Conservation (phyloP, 441 rosid genomes). For the Theobroma grandiflorum region DNA sequence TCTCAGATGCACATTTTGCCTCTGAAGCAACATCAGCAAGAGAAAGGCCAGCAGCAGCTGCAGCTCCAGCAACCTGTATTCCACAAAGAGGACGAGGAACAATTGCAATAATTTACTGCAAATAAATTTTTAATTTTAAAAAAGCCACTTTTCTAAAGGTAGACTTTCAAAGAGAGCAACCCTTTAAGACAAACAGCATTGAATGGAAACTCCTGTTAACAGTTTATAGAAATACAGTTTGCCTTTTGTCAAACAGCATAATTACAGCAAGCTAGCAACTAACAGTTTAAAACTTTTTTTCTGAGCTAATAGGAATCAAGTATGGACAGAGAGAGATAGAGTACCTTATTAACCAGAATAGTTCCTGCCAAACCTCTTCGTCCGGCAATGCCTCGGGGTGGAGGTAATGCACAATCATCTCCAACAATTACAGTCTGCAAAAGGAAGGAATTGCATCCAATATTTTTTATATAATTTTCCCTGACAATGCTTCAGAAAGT, state of each 20-base stretch:
- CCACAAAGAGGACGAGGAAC: slow-evolving; percentile 18
- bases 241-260: background rate
- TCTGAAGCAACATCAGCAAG: slow-evolving; percentile 83
- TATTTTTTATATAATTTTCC: slow-evolving; percentile 23
- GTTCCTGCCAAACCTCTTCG: slow-evolving; percentile 99
- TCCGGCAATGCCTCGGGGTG: slow-evolving; percentile 89
- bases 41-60: slow-evolving; percentile 90
- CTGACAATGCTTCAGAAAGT: slow-evolving; percentile 13
- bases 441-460: slow-evolving; percentile 25
- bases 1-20: slow-evolving; percentile 83
- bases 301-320: background rate
- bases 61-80: slow-evolving; percentile 95
- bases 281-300: background rate
- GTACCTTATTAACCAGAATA: slow-evolving; percentile 89
- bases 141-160: background rate
- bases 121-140: background rate
- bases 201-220: background rate
- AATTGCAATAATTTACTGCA: background rate
- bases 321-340: slow-evolving; percentile 33
- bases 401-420: slow-evolving; percentile 99
- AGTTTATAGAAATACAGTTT: background rate
- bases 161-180: background rate
- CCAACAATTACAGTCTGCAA: slow-evolving; percentile 92
- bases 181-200: background rate
- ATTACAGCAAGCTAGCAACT: too few relatives aligned